Evolutionary conservation across 129 eudicot genomes (phyloP), one percentile per base, ranked within the genome.

Genomic region (Lactuca saligna): DNA sequence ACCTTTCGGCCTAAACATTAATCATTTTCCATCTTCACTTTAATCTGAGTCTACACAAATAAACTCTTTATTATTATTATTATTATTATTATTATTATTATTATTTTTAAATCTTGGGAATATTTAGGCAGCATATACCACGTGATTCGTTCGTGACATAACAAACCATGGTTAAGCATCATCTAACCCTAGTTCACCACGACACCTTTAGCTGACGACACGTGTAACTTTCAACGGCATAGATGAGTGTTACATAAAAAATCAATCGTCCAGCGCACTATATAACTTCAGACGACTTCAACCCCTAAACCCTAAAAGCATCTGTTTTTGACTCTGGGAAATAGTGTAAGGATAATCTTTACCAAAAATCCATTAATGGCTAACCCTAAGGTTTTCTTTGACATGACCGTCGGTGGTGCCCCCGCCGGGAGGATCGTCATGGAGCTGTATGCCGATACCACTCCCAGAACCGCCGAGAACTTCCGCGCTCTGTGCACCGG

Each of bases 401-500:
- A 86, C 61, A 83, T 86, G 82, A 48, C 82, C 12, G 53, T 86
- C 74, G 86, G 92, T 69, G 88, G 92, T 3, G 20, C 63, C 0
- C 86, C 88, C 6, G 81, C 81, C 41, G 88, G 88, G 14, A 35
- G 74, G 46, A 83, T 83, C 65, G 84, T 83, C 56, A 86, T 86
- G 84, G 88, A 83, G 82, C 88, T 86, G 25, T 86, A 4, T 69
- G 84, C 84, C 66, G 86, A 86, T 48, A 66, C 66, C 17, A 75
- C 79, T 11, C 92, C 84, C 13, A 72, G 75, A 20, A 83, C 88
- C 67, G 88, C 86, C 8, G 88, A 86, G 72, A 86, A 86, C 74
- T 86, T 86, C 82, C 86, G 91, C 1, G 88, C 88, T 2, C 88
- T 82, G 14, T 86, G 91, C 82, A 82, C 88, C 75, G 88, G 91